These are phyloP conservation scores for Plasmodium knowlesi DNA, from an alignment of 169 alveolate species.

Conservation along the genomic window DNA sequence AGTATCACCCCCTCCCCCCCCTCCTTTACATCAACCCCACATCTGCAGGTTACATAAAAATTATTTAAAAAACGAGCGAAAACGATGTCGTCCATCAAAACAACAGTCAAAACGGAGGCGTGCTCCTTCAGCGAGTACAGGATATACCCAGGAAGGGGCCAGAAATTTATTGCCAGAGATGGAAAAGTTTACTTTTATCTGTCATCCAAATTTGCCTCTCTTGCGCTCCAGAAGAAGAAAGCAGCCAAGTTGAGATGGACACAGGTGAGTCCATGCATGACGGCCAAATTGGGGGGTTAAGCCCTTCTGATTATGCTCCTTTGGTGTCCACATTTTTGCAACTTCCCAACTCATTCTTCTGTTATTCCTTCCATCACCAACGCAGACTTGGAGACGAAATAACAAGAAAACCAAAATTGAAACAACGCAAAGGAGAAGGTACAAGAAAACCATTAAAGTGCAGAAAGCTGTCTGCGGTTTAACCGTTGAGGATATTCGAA, in stretches of 20 bases:
- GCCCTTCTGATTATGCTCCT: neutral
- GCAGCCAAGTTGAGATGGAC: constrained; percentile 98
- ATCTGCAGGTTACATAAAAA: constrained; percentile 15
- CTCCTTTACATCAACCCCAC: neutral
- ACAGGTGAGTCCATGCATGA: constrained; percentile 74
- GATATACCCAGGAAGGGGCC: constrained; percentile 99
- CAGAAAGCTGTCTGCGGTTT: constrained; percentile 98
- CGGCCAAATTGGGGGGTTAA: neutral
- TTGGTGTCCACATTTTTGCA: neutral
- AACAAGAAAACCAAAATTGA: constrained; percentile 93
- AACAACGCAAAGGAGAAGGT: constrained; percentile 83
- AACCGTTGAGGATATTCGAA: constrained; percentile 94
- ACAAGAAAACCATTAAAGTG: constrained; percentile 90
- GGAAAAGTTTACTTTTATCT: constrained; percentile 94
- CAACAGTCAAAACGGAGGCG: constrained; percentile 95
- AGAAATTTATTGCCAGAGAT: constrained; percentile 95
- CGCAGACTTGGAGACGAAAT: constrained; percentile 96
- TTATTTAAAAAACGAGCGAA: neutral
- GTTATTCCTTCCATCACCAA: neutral
- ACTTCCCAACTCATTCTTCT: neutral
- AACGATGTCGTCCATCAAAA: constrained; percentile 86
- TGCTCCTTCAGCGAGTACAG: constrained; percentile 97
- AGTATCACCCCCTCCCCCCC: neutral
- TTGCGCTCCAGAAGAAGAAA: constrained; percentile 94
- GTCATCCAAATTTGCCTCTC: constrained; percentile 93